phyloP scores from a whole-genome alignment of 2,329 filamentous ascomycete genomes.

The Fusarium nematophilum region DNA sequence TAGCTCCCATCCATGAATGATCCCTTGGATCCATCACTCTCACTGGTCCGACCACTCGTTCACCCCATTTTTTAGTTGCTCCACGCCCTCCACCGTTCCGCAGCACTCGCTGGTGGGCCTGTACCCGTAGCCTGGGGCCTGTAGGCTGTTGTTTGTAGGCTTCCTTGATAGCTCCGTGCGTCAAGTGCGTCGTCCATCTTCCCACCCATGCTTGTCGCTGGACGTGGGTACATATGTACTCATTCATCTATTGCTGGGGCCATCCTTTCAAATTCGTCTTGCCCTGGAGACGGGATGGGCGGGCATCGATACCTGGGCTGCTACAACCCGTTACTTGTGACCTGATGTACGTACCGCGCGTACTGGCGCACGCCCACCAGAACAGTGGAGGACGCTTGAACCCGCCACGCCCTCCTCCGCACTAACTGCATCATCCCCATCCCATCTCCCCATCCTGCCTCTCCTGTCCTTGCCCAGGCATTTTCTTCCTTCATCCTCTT shows the following conservation, averaged over 20 bases:
- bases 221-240: slow-evolving; percentile 1
- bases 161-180: slow-evolving; percentile 31
- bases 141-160: no score
- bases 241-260: slow-evolving; percentile 17
- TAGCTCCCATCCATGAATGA: slow-evolving; percentile 14
- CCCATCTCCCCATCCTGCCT: slow-evolving; percentile 42
- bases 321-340: no score
- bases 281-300: no score
- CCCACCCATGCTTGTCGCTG: slow-evolving; percentile 1
- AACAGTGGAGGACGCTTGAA: slow-evolving; percentile 34
- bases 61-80: slow-evolving; percentile 19
- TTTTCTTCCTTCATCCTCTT: slow-evolving; percentile 39
- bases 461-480: slow-evolving; percentile 32
- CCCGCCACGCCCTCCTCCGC: slow-evolving; percentile 43
- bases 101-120: not conserved
- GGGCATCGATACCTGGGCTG: no score
- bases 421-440: slow-evolving; percentile 42
- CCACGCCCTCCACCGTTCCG: slow-evolving; percentile 16
- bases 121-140: slow-evolving; percentile 41
- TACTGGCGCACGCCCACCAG: slow-evolving; percentile 22
- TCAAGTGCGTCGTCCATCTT: slow-evolving; percentile 34
- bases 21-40: slow-evolving; percentile 13
- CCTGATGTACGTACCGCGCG: slow-evolving; percentile 28
- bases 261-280: not conserved
- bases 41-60: slow-evolving; percentile 26